Percentiles rank a stretch among this genome's conserved stretches.
Evolutionary conservation across 768 basidiomycete species (phyloP).

Genomic region (Leccinum longicurvipes): DNA sequence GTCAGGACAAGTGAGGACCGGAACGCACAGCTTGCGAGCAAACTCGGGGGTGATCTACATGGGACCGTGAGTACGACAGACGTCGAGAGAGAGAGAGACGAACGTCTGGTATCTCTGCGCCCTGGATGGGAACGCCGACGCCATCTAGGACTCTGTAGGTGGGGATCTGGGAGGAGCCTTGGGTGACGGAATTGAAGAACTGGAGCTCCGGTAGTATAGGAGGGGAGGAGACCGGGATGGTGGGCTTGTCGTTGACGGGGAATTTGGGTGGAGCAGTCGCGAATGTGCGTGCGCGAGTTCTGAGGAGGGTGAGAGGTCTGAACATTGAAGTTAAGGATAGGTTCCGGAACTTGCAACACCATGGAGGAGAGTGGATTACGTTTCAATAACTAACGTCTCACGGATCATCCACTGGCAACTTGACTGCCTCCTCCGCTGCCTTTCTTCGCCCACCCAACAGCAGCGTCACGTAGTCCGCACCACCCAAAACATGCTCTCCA

Average conservation of each 20-base stretch:
- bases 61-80: constrained; percentile 6
- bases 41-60: constrained; percentile 63
- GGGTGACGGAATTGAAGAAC: constrained; percentile 78
- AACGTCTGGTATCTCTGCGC: constrained; percentile 75
- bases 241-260: constrained; percentile 25
- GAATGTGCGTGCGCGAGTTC: constrained; percentile 12
- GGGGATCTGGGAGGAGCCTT: constrained; percentile 64
- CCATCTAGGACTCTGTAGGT: constrained; percentile 87
- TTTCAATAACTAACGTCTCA: not conserved
- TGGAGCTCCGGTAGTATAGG: constrained; percentile 66
- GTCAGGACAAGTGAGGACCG: not conserved
- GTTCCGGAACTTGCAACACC: constrained; percentile 20
- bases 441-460: constrained; percentile 70
- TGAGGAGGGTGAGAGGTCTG: not conserved
- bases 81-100: constrained; percentile 12
- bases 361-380: constrained; percentile 11
- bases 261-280: constrained; percentile 13
- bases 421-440: constrained; percentile 62
- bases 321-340: constrained; percentile 14
- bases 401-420: constrained; percentile 39
- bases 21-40: constrained; percentile 57
- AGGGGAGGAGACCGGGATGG: constrained; percentile 45
- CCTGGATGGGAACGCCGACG: constrained; percentile 66
- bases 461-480: constrained; percentile 72
- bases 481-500: constrained; percentile 55